Evolutionary conservation across 768 basidiomycete genomes (phyloP), one percentile per base, ranked within the genome.

Genomic region (Hericium erinaceus): DNA sequence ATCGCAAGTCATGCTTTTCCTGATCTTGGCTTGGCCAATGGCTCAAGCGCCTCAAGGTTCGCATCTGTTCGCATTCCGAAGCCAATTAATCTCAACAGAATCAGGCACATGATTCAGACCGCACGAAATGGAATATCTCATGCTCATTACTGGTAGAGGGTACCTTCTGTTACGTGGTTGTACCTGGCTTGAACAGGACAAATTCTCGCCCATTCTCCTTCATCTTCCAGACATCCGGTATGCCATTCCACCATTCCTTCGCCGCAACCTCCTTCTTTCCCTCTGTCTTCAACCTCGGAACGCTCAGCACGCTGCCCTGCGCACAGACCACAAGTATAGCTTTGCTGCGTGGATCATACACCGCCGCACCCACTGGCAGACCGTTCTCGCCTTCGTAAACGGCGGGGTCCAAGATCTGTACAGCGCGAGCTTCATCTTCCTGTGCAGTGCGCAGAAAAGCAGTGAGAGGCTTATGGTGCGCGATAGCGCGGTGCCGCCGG

Each of bases 171-270:
- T 9, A n/a, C 16, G n/a, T 4, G 44, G 44, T 11, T 18, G 44
- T 46, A 20, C 44, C 11, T 9, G n/a, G 9, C 44, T 46, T 10
- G 44, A 46, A 46, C 44, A 51, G 8, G 5, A 51, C 26, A 9
- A 33, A 38, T 16, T 53, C 12, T 10, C 52, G 16, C 13, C 18
- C 39, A 9, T 39, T 24, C 12, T 38, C 12, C 7, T 39, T 33
- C 37, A 38, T 24, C 38, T 12, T 53, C 39, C 52, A 39, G n/a
- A 26, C 49, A 7, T 37, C 24, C 13, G 63, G 55, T 28, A 41
- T 28, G 15, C 90, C 89, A 66, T 89, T 90, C 87, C 87, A 90
- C 83, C 87, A 92, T 54, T 84, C 84, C 58, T 72, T 77, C 2
- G 82, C 84, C 16, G 64, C 65, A 56, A 89, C 60, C 63, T 78